phyloP scores from a whole-genome alignment of 2,329 filamentous ascomycete genomes.

The Seiridium unicorne region DNA sequence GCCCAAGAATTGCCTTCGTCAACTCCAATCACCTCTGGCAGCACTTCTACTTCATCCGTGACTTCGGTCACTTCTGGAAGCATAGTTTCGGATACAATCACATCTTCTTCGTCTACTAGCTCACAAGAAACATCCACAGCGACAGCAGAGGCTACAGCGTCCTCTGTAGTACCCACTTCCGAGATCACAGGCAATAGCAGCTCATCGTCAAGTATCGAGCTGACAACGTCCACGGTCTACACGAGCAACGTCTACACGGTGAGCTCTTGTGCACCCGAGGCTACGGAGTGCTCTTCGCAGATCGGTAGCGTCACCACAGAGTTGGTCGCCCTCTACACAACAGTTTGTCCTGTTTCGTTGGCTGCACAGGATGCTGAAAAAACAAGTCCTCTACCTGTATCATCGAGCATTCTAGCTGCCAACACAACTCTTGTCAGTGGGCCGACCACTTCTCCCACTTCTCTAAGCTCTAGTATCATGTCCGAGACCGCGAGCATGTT shows the following conservation, averaged over 20 bases:
- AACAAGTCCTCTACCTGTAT: slow-evolving; percentile 1
- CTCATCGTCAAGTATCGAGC: neutral
- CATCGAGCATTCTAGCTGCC: slow-evolving; percentile 4
- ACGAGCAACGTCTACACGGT: slow-evolving; percentile 25
- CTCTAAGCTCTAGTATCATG: neutral
- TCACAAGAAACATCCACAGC: neutral
- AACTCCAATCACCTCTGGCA: slow-evolving; percentile 12
- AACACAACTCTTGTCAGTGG: slow-evolving; percentile 1
- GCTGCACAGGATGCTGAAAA: slow-evolving; percentile 12
- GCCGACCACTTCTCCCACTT: neutral
- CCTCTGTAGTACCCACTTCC: neutral
- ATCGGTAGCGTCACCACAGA: slow-evolving; percentile 19
- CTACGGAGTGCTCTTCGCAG: slow-evolving; percentile 15
- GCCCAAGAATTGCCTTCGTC: slow-evolving; percentile 9
- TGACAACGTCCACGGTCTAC: slow-evolving; percentile 25
- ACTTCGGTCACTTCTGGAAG: neutral
- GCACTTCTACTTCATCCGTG: neutral
- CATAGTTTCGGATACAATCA: no score
- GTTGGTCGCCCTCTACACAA: slow-evolving; percentile 22
- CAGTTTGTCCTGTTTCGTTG: slow-evolving; percentile 23
- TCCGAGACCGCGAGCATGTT: neutral
- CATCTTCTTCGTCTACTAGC: neutral
- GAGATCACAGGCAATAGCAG: neutral
- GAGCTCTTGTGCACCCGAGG: slow-evolving; percentile 18
- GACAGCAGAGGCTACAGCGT: neutral